phyloP scores from a whole-genome alignment of 495 filamentous ascomycete species.

The Tuber indicum region DNA sequence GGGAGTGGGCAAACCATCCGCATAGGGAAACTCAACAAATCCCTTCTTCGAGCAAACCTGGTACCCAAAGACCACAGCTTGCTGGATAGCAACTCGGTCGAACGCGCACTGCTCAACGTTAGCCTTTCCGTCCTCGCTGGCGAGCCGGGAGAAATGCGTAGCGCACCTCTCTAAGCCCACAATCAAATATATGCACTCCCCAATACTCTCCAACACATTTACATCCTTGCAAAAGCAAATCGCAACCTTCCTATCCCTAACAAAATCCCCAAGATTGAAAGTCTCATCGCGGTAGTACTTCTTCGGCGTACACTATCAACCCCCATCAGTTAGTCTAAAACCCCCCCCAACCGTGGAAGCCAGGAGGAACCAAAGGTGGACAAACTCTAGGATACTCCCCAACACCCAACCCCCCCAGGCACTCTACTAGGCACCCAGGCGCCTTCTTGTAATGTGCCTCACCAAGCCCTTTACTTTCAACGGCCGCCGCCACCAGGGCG shows the following conservation, averaged over 20 bases:
- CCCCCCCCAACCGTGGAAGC: not conserved
- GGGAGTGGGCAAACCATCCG: not conserved
- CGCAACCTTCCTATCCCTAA: constrained; percentile 2
- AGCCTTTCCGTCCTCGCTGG: not conserved
- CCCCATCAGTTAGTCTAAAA: not conserved
- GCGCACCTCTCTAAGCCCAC: constrained; percentile 5
- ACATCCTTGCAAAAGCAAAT: constrained; percentile 11
- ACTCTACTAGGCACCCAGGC: constrained; percentile 4
- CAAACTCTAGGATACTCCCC: constrained; percentile 5
- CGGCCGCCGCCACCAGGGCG: not conserved
- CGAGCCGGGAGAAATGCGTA: not conserved
- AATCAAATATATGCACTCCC: constrained; percentile 8
- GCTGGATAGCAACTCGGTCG: constrained; percentile 3
- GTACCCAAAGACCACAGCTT: constrained; percentile 10
- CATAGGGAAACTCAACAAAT: constrained; percentile 16
- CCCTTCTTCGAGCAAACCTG: constrained; percentile 21
- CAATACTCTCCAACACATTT: constrained; percentile 1
- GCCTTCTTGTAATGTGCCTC: not conserved
- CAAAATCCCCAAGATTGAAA: constrained; percentile 6
- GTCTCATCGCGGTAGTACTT: not conserved
- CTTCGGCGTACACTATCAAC: constrained; percentile 13
- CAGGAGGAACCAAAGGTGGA: not conserved
- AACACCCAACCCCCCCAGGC: not conserved
- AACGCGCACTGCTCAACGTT: not conserved
- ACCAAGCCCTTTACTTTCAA: not conserved